Evolutionary conservation across 805 yeast genomes (phyloP), one percentile per base, ranked within the genome.

Genomic region (Wickerhamiella vanderwaltii): DNA sequence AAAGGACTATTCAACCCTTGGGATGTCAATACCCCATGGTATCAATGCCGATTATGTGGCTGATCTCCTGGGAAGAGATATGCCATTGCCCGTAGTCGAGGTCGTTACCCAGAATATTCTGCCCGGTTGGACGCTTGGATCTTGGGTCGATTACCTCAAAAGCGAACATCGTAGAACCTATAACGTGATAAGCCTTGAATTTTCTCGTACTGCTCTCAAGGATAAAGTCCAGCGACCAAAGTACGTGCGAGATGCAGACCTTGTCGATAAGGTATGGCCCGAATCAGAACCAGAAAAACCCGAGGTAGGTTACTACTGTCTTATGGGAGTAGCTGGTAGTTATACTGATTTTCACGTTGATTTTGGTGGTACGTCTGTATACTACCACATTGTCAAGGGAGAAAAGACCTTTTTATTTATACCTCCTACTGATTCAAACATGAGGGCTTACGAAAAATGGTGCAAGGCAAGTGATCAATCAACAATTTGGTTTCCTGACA

Each of bases 341-440:
- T 86, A 72, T 56, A 86, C 95, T 0, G 96, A 86, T 56, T 86
- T 85, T 60, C 96, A 86, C 58, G 66, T 86, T 32, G 96, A 86
- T 58, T 86, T 86, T 58, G 91, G 93, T 2, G 96, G 95, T 0
- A 82, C 95, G 0, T 80, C 91, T 1, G 96, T 86, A 4, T 86
- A 83, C 56, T 86, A 86, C 59, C 83, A 88, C 2, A 75, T 86
- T 3, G 60, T 86, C 12, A 62, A 68, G n/a, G 96, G 96, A 1
- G 51, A 62, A 3, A 86, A 86, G 53, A 69, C 75, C 24, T 86
- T 86, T 53, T 58, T 85, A 35, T 72, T 86, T 69, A 75, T 69
- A 51, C 94, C 94, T 0, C 95, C 95, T 2, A 75, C 93, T 0
- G 56, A 61, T 2, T 50, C 58, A 11, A 86, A 85, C 51, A 64